Base-by-base conservation (phyloP, 2,329 filamentous ascomycete genomes). In the Westerdykella sp. region DNA sequence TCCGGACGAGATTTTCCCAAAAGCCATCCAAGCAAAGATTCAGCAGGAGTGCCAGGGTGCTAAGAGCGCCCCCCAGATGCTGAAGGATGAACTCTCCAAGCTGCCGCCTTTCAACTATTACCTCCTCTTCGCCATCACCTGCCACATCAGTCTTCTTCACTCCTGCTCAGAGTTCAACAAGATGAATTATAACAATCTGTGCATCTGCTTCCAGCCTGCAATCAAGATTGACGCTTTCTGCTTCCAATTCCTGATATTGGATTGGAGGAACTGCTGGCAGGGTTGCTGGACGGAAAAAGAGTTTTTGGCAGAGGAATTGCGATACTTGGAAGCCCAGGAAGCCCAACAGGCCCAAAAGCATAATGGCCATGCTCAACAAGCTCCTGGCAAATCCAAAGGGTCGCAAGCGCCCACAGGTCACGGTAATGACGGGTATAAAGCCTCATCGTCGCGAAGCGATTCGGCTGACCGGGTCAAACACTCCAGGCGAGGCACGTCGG, bases 41-140 rank as follows among this genome's bases (percentile, higher is more conserved):
- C 80, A 87, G 18, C 78, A 84, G 51, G 83, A 94, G 65, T 94
- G 88, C 62, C 78, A 81, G 41, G 86, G 86, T 10, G 80, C 87
- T 35, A 87, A 86, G 40, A 80, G 79, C 37, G 89, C 91, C 5
- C 90, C 91, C 0, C 85, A 94, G 62, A 65, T 93, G 67, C 78
- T 97, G 44, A 83, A 94, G 53, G 89, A 96, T 51, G 88, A 95
- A 66, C 80, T 97, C 2, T 95, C 91, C 1, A 90, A 87, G 55
- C 76, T 97, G n/a, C 87, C 91, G 6, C 91, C 91, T 0, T 96
- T 93, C 74, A 95, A 96, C 70, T 97, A 97, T 70, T 96, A 97
- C 62, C 83, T 97, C 12, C 81, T 97, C 5, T 97, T 97, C 65
- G 91, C 91, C 57, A 95, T 96, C 56, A 97, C 91, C 28, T 96